A percentile compares a stretch with the other conserved stretches of the same genome.
These are phyloP conservation scores for Lichtheimia corymbifera DNA, from an alignment of 371 early-diverging fungal genomes.

Conservation along the genomic window DNA sequence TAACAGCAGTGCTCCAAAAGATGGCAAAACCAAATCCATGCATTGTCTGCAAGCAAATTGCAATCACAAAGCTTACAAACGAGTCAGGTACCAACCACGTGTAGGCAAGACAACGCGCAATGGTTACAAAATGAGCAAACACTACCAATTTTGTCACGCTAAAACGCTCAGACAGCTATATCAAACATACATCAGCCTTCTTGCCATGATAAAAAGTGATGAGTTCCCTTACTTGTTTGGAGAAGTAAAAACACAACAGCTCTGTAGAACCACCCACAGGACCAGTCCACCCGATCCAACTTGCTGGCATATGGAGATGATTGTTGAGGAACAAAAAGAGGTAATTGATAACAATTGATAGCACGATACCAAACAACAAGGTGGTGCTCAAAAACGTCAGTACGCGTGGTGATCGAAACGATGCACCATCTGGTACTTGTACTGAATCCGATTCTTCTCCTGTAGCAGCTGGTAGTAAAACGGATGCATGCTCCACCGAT, in stretches of 20 bases:
- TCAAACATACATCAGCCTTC: not conserved
- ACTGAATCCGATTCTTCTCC: slow-evolving; percentile 6
- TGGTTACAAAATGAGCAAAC: slow-evolving; percentile 39
- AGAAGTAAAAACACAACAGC: slow-evolving; percentile 34
- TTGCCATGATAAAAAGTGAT: not conserved
- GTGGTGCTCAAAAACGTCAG: slow-evolving; percentile 29
- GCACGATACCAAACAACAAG: slow-evolving; percentile 30
- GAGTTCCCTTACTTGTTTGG: slow-evolving; percentile 23
- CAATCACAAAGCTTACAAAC: slow-evolving; percentile 32
- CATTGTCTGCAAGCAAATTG: slow-evolving; percentile 37
- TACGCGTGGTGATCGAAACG: slow-evolving; percentile 15
- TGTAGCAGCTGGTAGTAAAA: not conserved
- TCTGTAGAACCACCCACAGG: slow-evolving; percentile 39
- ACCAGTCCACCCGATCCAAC: slow-evolving; percentile 42
- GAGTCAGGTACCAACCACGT: slow-evolving; percentile 33
- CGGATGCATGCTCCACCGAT: slow-evolving; percentile 34
- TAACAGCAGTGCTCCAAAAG: slow-evolving; percentile 41
- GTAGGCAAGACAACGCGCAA: slow-evolving; percentile 38
- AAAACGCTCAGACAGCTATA: slow-evolving; percentile 38
- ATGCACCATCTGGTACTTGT: not conserved
- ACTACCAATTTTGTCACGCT: slow-evolving; percentile 46
- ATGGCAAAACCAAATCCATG: slow-evolving; percentile 36
- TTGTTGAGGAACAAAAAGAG: slow-evolving; percentile 30
- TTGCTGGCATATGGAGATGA: slow-evolving; percentile 32
- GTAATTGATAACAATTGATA: slow-evolving; percentile 44